phyloP scores from a whole-genome alignment of 352 stramenopile species.

The Phytophthora capsici region DNA sequence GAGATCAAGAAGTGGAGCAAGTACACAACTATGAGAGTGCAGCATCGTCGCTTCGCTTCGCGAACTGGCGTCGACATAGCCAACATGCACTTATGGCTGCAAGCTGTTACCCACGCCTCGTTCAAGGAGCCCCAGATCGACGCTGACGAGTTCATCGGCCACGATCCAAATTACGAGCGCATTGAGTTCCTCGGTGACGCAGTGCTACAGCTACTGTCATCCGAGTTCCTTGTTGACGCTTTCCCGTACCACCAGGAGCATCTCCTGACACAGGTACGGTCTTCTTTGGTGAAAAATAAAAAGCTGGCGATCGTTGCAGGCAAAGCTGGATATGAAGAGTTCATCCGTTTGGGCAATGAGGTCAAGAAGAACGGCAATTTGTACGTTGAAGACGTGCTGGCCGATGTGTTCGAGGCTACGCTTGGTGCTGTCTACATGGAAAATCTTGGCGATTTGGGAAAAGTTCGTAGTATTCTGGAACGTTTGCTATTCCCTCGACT shows the following conservation, averaged over 20 bases:
- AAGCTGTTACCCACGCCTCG: constrained; percentile 78
- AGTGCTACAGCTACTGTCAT: constrained; percentile 83
- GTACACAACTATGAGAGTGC: constrained; percentile 43
- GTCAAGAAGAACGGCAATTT: constrained; percentile 68
- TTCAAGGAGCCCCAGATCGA: constrained; percentile 80
- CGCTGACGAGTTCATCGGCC: constrained; percentile 67
- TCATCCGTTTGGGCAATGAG: constrained; percentile 71
- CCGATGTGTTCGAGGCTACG: constrained; percentile 81
- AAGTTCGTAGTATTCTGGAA: constrained; percentile 73
- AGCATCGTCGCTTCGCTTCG: constrained; percentile 62
- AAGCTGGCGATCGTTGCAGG: constrained; percentile 69
- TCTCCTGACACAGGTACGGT: constrained; percentile 78
- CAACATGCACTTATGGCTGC: constrained; percentile 79
- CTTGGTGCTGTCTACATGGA: constrained; percentile 83
- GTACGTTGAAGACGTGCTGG: constrained; percentile 80
- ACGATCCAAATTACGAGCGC: constrained; percentile 81
- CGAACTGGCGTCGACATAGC: constrained; percentile 60
- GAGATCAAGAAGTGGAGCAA: constrained; percentile 64
- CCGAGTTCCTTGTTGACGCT: constrained; percentile 77
- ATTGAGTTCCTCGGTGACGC: constrained; percentile 89
- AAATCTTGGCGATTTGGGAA: constrained; percentile 57
- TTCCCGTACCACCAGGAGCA: constrained; percentile 87
- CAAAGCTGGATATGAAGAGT: constrained; percentile 68
- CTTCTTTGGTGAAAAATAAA: constrained; percentile 87
- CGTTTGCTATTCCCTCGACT: constrained; percentile 69